Evolutionary conservation across 176 grass and related monocot species (phyloP).

Genomic region (Juncus inflexus): DNA sequence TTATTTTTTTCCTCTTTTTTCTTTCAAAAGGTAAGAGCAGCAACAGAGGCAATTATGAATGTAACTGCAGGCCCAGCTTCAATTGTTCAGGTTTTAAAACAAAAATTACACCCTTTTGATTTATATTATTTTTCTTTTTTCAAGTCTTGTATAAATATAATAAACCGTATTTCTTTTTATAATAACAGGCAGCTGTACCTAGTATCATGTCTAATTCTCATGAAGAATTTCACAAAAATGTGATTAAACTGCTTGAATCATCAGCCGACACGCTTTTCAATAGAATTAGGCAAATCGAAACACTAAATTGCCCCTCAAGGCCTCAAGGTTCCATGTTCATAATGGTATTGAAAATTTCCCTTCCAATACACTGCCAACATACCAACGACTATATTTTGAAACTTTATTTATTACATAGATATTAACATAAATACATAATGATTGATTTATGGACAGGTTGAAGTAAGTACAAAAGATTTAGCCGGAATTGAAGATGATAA

Average conservation of each 20-base stretch:
- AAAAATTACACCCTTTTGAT: background rate
- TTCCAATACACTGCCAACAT: too few species aligned
- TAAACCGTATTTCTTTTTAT: too few species aligned
- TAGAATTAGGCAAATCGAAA: constrained; percentile 56
- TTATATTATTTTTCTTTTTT: background rate
- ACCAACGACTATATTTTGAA: too few species aligned
- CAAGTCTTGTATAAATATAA: background rate
- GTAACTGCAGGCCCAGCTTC: constrained; percentile 69
- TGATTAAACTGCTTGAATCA: constrained; percentile 48
- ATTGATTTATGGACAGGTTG: constrained; percentile 39
- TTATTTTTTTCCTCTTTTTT: constrained; percentile 1
- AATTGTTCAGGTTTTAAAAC: constrained; percentile 62
- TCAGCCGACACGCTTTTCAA: constrained; percentile 47
- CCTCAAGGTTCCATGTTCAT: constrained; percentile 96
- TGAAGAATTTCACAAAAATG: constrained; percentile 50
- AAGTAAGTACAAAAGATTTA: constrained; percentile 61
- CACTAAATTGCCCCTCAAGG: constrained; percentile 52
- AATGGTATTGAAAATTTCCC: constrained; percentile 40
- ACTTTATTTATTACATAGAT: too few species aligned
- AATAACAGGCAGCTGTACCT: constrained; percentile 57
- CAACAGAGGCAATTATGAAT: constrained; percentile 78
- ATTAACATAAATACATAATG: too few species aligned
- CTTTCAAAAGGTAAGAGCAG: constrained; percentile 53
- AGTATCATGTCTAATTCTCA: constrained; percentile 53
- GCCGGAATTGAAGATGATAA: constrained; percentile 59